phyloP scores from a whole-genome alignment of 2,329 filamentous ascomycete species.

The Phaeoacremonium minimum region DNA sequence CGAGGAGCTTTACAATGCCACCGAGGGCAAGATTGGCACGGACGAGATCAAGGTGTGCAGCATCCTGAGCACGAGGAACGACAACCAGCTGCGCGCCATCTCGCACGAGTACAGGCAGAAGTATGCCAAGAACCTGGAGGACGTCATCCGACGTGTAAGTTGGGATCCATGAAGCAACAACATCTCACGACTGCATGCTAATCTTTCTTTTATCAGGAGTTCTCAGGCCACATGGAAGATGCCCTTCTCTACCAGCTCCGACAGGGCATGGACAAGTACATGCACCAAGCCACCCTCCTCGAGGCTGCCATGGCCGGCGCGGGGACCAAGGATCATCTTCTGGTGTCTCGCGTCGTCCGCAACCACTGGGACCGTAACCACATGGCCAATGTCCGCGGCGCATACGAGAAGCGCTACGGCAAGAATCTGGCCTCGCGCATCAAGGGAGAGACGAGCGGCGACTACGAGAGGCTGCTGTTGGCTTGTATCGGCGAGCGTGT shows the following conservation, averaged over 20 bases:
- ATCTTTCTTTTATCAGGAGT: constrained; percentile 49
- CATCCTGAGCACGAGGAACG: constrained; percentile 70
- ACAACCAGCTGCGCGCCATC: constrained; percentile 82
- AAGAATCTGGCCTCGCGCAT: constrained; percentile 66
- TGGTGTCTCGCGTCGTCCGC: constrained; percentile 74
- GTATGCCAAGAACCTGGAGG: constrained; percentile 66
- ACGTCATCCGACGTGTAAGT: constrained; percentile 65
- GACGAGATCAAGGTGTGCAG: constrained; percentile 75
- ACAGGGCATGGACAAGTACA: constrained; percentile 72
- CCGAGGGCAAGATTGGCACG: constrained; percentile 67
- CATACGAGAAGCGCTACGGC: constrained; percentile 69
- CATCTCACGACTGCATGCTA: neutral
- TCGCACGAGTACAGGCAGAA: constrained; percentile 68
- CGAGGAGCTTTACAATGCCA: constrained; percentile 71
- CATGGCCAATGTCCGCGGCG: constrained; percentile 72
- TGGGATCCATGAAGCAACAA: too few species aligned
- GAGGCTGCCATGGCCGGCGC: constrained; percentile 83
- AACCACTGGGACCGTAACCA: constrained; percentile 78
- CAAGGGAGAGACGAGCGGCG: constrained; percentile 77
- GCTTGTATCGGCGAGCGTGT: constrained; percentile 52
- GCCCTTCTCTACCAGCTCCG: constrained; percentile 78
- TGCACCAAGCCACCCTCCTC: constrained; percentile 77
- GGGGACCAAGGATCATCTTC: constrained; percentile 79
- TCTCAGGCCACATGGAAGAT: constrained; percentile 88
- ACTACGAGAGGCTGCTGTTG: constrained; percentile 74